Evolutionary conservation across 371 early-diverging fungal genomes (phyloP).

Genomic region (Mucor lusitanicus): DNA sequence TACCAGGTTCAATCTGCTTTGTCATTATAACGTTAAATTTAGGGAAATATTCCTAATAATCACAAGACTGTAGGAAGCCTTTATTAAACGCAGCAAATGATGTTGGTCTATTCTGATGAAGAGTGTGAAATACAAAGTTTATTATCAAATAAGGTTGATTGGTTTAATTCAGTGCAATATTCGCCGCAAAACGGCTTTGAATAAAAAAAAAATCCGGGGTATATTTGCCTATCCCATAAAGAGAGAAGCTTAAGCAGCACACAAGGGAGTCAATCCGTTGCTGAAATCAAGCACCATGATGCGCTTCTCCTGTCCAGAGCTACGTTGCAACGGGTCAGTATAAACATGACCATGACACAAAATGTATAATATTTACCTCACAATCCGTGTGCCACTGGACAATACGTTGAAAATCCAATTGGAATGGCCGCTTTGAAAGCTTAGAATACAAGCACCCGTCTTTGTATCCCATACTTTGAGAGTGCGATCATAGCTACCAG

Average conservation of each 20-base stretch:
- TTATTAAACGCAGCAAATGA: not conserved
- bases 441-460: constrained; percentile 44
- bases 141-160: not conserved
- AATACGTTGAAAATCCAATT: constrained; percentile 95
- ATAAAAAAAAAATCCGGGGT: not conserved
- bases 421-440: constrained; percentile 75
- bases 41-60: not conserved
- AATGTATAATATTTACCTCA: constrained; percentile 46
- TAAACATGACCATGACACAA: not conserved
- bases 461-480: constrained; percentile 91
- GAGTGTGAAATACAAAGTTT: not conserved
- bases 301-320: constrained; percentile 10
- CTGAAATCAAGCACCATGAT: constrained; percentile 10
- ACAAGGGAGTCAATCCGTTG: constrained; percentile 4
- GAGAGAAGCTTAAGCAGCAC: not conserved
- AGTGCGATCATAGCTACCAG: constrained; percentile 86
- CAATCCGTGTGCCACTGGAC: constrained; percentile 72
- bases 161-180: not conserved
- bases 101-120: not conserved
- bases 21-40: not conserved
- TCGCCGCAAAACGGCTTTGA: not conserved
- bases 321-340: not conserved
- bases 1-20: not conserved
- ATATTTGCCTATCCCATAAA: not conserved
- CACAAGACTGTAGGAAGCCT: not conserved